A percentile compares a stretch with the other conserved stretches of the same genome.
Evolutionary conservation across 2,329 filamentous ascomycete species (phyloP).

Genomic region (Aspergillus alliaceus): DNA sequence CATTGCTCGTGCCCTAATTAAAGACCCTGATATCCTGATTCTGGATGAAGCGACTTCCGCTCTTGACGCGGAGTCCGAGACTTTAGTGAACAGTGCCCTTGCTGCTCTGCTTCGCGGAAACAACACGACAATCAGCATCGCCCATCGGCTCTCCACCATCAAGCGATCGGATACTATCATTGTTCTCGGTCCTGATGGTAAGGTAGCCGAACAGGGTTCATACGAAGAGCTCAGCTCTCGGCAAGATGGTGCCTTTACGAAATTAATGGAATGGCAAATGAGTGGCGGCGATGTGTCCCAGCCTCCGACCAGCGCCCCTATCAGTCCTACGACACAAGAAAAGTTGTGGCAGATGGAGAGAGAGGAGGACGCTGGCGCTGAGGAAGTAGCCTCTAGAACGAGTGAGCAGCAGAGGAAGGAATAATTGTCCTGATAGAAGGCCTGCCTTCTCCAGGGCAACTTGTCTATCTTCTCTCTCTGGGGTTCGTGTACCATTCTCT

Average conservation of each 20-base stretch:
- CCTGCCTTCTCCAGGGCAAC: neutral
- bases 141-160: conserved; percentile 92
- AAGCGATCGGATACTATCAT: conserved; percentile 94
- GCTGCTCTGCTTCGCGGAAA: conserved; percentile 76
- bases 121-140: conserved; percentile 97
- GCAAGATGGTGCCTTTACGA: conserved; percentile 80
- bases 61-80: conserved; percentile 94
- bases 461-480: neutral
- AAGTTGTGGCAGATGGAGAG: conserved; percentile 52
- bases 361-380: conserved; percentile 35
- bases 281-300: conserved; percentile 67
- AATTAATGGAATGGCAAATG: conserved; percentile 99
- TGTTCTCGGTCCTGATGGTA: conserved; percentile 81
- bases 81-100: conserved; percentile 89
- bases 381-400: conserved; percentile 23
- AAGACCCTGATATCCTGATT: conserved; percentile 94
- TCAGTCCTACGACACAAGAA: conserved; percentile 45
- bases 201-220: conserved; percentile 85
- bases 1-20: conserved; percentile 90
- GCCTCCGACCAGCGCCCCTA: conserved; percentile 21
- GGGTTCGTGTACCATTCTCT: conserved; percentile 1
- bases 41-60: conserved; percentile 96
- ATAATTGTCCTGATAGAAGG: neutral
- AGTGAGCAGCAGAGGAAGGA: conserved; percentile 1
- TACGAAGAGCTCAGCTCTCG: conserved; percentile 75